Percentiles rank a stretch among this genome's conserved stretches.
Conservation (phyloP, 1,284 basidiomycete genomes). For the Agroathelia rolfsii region DNA sequence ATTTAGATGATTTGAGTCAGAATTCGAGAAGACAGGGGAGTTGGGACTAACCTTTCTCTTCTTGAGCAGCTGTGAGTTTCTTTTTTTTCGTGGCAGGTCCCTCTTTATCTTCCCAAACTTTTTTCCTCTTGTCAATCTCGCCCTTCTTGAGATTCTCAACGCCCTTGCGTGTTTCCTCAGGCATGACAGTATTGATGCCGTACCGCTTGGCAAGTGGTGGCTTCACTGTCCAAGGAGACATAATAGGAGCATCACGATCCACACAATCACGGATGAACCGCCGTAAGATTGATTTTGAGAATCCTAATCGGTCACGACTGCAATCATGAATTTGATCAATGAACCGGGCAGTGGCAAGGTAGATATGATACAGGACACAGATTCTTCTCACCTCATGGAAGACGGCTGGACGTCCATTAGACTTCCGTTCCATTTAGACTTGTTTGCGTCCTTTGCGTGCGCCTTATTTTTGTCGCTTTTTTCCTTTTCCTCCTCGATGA, state of each 20-base stretch:
- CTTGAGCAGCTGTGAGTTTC: slow-evolving; percentile 58
- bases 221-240: slow-evolving; percentile 93
- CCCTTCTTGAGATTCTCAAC: slow-evolving; percentile 77
- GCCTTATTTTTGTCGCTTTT: slow-evolving; percentile 52
- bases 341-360: slow-evolving; percentile 5
- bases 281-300: slow-evolving; percentile 93
- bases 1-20: slow-evolving; percentile 10
- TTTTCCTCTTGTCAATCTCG: slow-evolving; percentile 84
- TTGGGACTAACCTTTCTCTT: slow-evolving; percentile 51
- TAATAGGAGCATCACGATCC: slow-evolving; percentile 81
- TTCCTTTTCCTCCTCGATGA: slow-evolving; percentile 68
- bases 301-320: slow-evolving; percentile 88
- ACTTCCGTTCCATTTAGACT: slow-evolving; percentile 47
- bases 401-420: slow-evolving; percentile 75
- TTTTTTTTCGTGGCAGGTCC: slow-evolving; percentile 72
- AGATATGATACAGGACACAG: slow-evolving; percentile 5
- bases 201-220: slow-evolving; percentile 74
- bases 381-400: slow-evolving; percentile 60
- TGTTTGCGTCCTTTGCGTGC: slow-evolving; percentile 34
- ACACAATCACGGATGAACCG: slow-evolving; percentile 94
- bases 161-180: slow-evolving; percentile 71
- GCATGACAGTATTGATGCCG: slow-evolving; percentile 76
- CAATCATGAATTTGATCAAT: slow-evolving; percentile 7
- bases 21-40: slow-evolving; percentile 5
- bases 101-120: slow-evolving; percentile 79